These are phyloP conservation scores for Aspergillus uvarum DNA, from an alignment of 2,329 filamentous ascomycete species.

Conservation along the genomic window DNA sequence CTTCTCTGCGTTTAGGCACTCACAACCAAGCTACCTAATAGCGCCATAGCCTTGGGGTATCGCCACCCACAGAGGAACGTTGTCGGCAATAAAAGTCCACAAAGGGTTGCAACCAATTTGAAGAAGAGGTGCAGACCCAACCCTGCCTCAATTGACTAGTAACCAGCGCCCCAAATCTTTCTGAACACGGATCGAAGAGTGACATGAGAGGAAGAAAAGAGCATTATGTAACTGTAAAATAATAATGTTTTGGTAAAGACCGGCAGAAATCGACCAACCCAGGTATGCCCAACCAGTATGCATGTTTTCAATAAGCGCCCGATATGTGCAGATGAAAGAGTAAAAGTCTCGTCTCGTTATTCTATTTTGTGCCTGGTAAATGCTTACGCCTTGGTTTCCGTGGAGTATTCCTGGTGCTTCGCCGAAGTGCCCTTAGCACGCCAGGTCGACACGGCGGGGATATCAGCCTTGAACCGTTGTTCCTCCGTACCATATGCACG, in stretches of 20 bases:
- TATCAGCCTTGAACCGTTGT: constrained; percentile 82
- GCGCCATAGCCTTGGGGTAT: background rate
- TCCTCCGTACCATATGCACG: constrained; percentile 92
- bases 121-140: background rate
- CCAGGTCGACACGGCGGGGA: constrained; percentile 95
- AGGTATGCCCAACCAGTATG: background rate
- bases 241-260: background rate
- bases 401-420: constrained; percentile 65
- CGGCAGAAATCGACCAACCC: background rate
- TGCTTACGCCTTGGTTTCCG: constrained; percentile 20
- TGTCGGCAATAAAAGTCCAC: background rate
- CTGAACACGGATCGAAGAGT: background rate
- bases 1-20: background rate
- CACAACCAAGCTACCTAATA: background rate
- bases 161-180: too few species aligned
- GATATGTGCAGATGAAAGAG: background rate
- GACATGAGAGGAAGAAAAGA: background rate
- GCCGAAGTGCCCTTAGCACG: constrained; percentile 89
- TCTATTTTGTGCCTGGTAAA: background rate
- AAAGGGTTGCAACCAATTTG: background rate
- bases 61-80: background rate
- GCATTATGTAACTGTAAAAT: background rate
- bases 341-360: background rate
- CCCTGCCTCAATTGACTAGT: background rate
- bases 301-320: background rate